A percentile compares a stretch with the other conserved stretches of the same genome.
Evolutionary conservation across 345 rosid species (phyloP).

Genomic region (Eucalyptus sideroxylon): DNA sequence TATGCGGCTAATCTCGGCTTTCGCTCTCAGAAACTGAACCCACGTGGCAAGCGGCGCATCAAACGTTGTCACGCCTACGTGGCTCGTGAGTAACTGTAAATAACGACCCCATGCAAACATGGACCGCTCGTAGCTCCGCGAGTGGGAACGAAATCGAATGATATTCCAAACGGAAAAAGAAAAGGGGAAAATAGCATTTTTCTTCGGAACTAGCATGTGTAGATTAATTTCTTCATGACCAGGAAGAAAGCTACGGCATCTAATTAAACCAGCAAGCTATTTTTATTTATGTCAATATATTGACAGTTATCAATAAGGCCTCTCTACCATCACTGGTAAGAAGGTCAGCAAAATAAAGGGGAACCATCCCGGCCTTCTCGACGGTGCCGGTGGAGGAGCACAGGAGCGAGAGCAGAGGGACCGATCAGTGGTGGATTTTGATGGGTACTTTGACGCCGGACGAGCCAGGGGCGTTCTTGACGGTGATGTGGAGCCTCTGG

Average conservation of each 20-base stretch:
- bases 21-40: background rate
- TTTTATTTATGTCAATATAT: background rate
- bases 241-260: background rate
- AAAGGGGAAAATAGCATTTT: background rate
- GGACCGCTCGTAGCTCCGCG: background rate
- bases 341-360: background rate
- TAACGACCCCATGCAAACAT: background rate
- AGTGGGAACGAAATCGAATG: background rate
- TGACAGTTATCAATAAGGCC: background rate
- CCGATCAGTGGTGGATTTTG: background rate
- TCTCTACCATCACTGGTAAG: background rate
- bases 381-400: background rate
- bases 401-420: background rate
- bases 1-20: background rate
- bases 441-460: background rate
- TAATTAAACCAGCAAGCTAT: background rate
- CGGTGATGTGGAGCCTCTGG: constrained; percentile 8
- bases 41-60: background rate
- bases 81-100: background rate
- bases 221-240: background rate
- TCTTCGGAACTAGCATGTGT: background rate
- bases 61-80: background rate
- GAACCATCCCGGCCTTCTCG: background rate
- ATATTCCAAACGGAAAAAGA: background rate
- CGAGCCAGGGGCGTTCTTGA: background rate